Evolutionary conservation across 2,329 filamentous ascomycete species (phyloP), one percentile per base, ranked within the genome.

Genomic region (Cryphonectria carpinicola): DNA sequence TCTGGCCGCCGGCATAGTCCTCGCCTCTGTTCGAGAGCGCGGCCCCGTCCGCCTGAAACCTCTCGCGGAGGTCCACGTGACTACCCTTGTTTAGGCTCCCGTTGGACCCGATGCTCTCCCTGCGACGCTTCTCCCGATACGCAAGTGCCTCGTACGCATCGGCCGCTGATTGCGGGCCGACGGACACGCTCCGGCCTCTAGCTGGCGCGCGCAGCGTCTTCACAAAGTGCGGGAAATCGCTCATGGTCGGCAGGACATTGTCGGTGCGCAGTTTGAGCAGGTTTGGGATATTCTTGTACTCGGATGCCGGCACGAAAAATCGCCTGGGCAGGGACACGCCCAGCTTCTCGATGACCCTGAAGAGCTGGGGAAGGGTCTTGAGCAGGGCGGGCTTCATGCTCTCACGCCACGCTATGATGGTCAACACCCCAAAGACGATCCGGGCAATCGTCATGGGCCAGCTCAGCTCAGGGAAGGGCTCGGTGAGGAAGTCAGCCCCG

Each of bases 121-220:
- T 80, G 41, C 87, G 81, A 70, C 84, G 82, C 32, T 87, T 81
- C 77, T 97, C 94, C 28, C 95, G 90, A 78, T 97, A 97, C 7
- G 95, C 96, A 65, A 99, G 85, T 28, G 94, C 94, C 83, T 99
- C 96, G 81, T 98, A 97, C 35, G 94, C 96, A 82, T 99, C 96
- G 1, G 96, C 96, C 72, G 95, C 95, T 62, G 95, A 98, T 81
- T 98, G 96, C 1, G 96, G 96, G 0, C 96, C 96, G 67, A 98
- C 88, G 7, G 94, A 97, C 46, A 98, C 89, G 43, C 94, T 92
- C 66, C 96, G 89, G 72, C 91, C 91, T 71, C 94, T 86, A 19
- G 87, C 88, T 0, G 94, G 93, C 75, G 95, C 90, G 35, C 94
- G 90, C 62, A 98, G 93, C 58, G 90, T 94, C 72, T 90, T 92